These are phyloP conservation scores for Termitomyces sp. DNA, from an alignment of 768 basidiomycete species.

Conservation along the genomic window DNA sequence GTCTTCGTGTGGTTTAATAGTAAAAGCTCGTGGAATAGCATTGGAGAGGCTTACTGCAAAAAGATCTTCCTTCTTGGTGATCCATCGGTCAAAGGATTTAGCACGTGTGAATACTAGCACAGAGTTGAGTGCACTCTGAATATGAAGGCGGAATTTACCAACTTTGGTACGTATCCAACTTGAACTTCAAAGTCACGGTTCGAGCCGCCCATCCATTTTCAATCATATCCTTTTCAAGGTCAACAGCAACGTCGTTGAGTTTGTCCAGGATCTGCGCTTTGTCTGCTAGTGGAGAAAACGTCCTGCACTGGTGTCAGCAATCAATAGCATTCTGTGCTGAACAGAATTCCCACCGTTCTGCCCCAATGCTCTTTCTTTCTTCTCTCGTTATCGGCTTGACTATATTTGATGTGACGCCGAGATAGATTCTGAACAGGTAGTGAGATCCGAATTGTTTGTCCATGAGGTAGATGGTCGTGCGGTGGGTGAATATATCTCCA, in stretches of 20 bases:
- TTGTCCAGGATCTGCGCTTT: constrained; percentile 67
- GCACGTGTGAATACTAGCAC: constrained; percentile 73
- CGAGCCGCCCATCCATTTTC: constrained; percentile 80
- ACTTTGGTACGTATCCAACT: constrained; percentile 89
- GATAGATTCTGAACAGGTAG: constrained; percentile 73
- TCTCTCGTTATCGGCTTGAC: constrained; percentile 75
- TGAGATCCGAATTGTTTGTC: constrained; percentile 83
- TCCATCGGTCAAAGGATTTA: constrained; percentile 72
- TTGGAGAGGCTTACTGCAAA: constrained; percentile 50
- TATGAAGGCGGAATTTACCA: not conserved
- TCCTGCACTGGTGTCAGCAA: constrained; percentile 39
- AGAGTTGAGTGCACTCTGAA: not conserved
- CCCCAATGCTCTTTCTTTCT: constrained; percentile 89
- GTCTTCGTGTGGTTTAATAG: constrained; percentile 36
- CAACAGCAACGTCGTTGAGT: constrained; percentile 75
- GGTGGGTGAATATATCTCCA: constrained; percentile 80
- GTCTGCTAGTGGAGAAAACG: constrained; percentile 68
- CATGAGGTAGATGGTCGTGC: constrained; percentile 74
- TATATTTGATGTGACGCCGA: constrained; percentile 83
- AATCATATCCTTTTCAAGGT: constrained; percentile 79
- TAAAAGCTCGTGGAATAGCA: not conserved
- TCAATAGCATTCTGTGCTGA: not conserved
- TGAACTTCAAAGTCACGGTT: constrained; percentile 90
- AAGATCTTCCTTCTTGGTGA: constrained; percentile 77
- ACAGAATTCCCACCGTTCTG: constrained; percentile 61